Evolutionary conservation across 2,329 filamentous ascomycete species (phyloP).

Genomic region (Hypoxylon rubiginosum): DNA sequence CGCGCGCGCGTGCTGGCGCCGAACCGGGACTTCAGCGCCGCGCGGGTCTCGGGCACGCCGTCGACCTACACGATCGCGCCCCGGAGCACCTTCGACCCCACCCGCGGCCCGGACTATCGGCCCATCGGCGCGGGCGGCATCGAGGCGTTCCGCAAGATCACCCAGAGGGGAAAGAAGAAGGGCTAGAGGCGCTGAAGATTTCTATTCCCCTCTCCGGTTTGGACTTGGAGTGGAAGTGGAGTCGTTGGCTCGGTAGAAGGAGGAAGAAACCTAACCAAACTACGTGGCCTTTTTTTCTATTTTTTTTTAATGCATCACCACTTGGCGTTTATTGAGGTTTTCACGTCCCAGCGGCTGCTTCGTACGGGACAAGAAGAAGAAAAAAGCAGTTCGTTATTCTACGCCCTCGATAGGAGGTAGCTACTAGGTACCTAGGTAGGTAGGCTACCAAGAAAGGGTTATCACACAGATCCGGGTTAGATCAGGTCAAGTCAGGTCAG

Average conservation of each 20-base stretch:
- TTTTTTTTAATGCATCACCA: conserved; percentile 6
- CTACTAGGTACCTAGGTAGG: too few species aligned
- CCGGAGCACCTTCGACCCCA: conserved; percentile 71
- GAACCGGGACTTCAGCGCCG: conserved; percentile 67
- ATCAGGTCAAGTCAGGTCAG: too few species aligned
- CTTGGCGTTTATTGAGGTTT: conserved; percentile 21
- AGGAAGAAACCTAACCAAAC: too few species aligned
- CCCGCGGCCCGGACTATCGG: conserved; percentile 65
- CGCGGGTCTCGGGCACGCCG: conserved; percentile 67
- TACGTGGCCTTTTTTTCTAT: too few species aligned
- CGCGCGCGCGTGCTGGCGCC: conserved; percentile 71
- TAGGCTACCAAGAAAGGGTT: neutral
- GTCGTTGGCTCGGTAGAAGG: neutral
- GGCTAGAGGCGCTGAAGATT: conserved; percentile 17
- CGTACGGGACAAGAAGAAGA: too few species aligned
- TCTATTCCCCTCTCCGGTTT: neutral
- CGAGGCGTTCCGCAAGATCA: conserved; percentile 76
- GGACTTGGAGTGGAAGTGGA: too few species aligned
- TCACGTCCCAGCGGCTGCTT: too few species aligned
- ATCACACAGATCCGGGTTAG: too few species aligned
- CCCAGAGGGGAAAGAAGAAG: conserved; percentile 71
- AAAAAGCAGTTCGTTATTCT: neutral
- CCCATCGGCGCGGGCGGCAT: conserved; percentile 74
- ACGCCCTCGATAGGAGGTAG: neutral
- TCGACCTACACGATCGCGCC: conserved; percentile 72